Evolutionary conservation across 1,284 basidiomycete species (phyloP).

Genomic region (Pseudozyma hubeiensis): DNA sequence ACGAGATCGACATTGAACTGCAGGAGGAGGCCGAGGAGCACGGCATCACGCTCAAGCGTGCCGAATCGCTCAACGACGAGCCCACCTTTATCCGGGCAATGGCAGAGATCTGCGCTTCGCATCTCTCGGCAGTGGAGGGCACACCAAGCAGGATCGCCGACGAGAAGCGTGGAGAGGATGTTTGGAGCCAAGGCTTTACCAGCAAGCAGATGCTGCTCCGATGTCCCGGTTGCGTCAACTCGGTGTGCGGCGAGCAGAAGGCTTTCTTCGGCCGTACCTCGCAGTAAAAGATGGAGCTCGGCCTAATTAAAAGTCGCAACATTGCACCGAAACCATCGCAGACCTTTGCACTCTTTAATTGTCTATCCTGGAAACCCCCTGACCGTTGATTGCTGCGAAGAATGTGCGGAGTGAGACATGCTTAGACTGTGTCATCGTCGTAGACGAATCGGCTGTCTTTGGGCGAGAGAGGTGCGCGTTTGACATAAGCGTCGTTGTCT

Average conservation of each 20-base stretch:
- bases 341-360: neutral
- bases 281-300: conserved; percentile 7
- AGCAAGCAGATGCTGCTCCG: conserved; percentile 85
- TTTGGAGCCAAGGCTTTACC: conserved; percentile 70
- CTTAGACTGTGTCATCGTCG: conserved; percentile 51
- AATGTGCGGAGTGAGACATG: neutral
- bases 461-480: conserved; percentile 57
- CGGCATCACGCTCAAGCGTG: conserved; percentile 90
- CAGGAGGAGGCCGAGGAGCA: conserved; percentile 81
- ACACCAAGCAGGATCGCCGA: conserved; percentile 30
- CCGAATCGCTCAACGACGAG: conserved; percentile 95
- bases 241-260: conserved; percentile 87
- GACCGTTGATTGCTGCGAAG: conserved; percentile 5
- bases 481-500: conserved; percentile 64
- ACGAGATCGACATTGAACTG: conserved; percentile 95
- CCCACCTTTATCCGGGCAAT: conserved; percentile 96
- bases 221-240: conserved; percentile 92
- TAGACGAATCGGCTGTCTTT: conserved; percentile 59
- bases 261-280: conserved; percentile 76
- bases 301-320: neutral
- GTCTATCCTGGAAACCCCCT: neutral
- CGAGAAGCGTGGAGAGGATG: conserved; percentile 40
- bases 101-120: conserved; percentile 88
- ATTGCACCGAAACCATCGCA: no score
- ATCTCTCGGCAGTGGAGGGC: conserved; percentile 72